Base-by-base conservation (phyloP, 2,329 filamentous ascomycete species). In the Neonectria faginata region DNA sequence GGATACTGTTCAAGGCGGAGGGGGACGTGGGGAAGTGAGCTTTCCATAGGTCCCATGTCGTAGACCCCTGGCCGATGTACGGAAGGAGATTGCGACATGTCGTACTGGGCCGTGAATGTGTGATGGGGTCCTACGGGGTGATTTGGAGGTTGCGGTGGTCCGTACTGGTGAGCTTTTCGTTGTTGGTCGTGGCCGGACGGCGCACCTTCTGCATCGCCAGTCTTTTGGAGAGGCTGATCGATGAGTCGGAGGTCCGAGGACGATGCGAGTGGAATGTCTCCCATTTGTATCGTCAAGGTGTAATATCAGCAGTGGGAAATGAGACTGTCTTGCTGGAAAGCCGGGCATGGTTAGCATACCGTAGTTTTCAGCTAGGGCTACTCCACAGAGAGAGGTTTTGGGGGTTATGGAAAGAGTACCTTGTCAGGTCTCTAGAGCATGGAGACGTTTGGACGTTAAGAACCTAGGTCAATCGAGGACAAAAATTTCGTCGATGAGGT, bases 11-110 rank as follows among this genome's bases (percentile, higher is more conserved):
- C 74, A 31, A 76, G 75, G 61, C 79, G 79, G 69, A 82, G 84
- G 7, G 71, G 73, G 25, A 75, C 65, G 36, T 79, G 78, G 0
- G 84, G 84, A 31, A 86, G 75, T 53, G 82, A 74, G 66, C 77
- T 80, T 31, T 76, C 75, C 78, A 87, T 80, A 16, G 76, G 67
- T 20, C 70, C 75, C 84, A 86, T 85, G 68, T 83, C 84, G 74
- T 84, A 87, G 8, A 79, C 75, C 5, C 68, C 78, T 51, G 71
- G 69, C 14, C 72, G 70, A 33, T 61, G 58, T 1, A 62, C 68
- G 5, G 69, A 57, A 36, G 64, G 66, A 18, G 70, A 65, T 41
- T 76, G 73, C 48, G 76, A 67, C 78, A 83, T 82, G 59, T 83
- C 80, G 67, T 81, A 76, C 60, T 84, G 83, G 31, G 76, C 73